Evolutionary conservation across 2,329 filamentous ascomycete species (phyloP), one percentile per base, ranked within the genome.

Genomic region (Fusarium hostae): DNA sequence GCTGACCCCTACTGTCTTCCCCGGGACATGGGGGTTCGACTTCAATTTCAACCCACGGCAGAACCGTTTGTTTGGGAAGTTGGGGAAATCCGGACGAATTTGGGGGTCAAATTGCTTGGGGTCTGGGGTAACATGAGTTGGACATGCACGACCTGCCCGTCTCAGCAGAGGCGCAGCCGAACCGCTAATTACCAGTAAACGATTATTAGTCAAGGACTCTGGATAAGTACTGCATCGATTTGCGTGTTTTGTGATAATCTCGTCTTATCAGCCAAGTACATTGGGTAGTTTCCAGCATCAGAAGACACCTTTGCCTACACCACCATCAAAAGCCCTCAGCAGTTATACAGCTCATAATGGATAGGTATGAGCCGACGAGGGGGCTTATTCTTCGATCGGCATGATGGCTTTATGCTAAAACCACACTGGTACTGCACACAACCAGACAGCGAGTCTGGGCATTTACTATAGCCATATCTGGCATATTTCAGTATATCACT

Each of bases 61-160:
- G 61, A 66, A 72, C 71, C 65, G 59, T 51, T 52, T 59, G 41
- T 58, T 55, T 70, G 69, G 69, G 52, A 70, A 64, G 45, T 70
- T 73, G 70, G 70, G 70, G 70, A 73, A 71, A 60, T 70, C 51
- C 57, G 50, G 66, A 54, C 54, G 62, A 71, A 66, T 44, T 72
- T 72, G 69, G 69, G 69, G 69, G 69, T 48, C 35, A 40, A 30
- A 24, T n/a, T 20, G 39, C 32, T 35, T 60, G 68, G 68, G 63
- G 68, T 71, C 68, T 59, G 68, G 68, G 68, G 68, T 71, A 71
- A 55, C 51, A 37, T 28, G 47, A 24, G 35, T 63, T 56, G 57
- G 43, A 59, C 68, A 54, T 63, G 56, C 47, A 34, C 52, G 52
- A 63, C 56, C 58, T 66, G 57, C 58, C 62, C 37, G 34, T 52